A percentile compares a stretch with the other conserved stretches of the same genome.
Evolutionary conservation across 257 asterid species (phyloP).

Genomic region (Capsicum rhomboideum): DNA sequence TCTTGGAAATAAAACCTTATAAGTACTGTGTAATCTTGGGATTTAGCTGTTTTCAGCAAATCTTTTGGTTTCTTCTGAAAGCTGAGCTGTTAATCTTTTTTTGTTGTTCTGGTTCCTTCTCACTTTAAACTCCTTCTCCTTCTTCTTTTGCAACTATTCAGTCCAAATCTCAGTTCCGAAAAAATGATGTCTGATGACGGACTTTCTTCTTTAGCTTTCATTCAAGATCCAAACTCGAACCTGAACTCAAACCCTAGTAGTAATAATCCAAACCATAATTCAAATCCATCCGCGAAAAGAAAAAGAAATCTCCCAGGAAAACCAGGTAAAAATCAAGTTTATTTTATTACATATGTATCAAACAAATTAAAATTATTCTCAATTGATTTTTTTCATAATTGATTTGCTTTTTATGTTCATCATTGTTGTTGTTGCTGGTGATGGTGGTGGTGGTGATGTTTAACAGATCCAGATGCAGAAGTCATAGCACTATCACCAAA

Average conservation of each 20-base stretch:
- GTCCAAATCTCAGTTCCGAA: background rate
- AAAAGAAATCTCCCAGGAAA: constrained; percentile 17
- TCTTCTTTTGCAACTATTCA: background rate
- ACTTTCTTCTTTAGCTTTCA: constrained; percentile 29
- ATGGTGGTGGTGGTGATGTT: background rate
- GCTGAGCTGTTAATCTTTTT: background rate
- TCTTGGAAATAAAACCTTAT: background rate
- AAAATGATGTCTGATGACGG: constrained; percentile 84
- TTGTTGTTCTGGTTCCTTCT: background rate
- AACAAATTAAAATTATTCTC: background rate
- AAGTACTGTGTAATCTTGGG: background rate
- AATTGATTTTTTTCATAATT: background rate
- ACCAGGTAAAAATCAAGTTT: constrained; percentile 1
- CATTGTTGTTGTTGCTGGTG: background rate
- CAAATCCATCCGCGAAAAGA: constrained; percentile 11
- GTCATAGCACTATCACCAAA: constrained; percentile 19
- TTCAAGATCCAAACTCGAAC: constrained; percentile 43
- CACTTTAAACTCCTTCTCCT: background rate
- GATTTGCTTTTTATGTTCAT: background rate
- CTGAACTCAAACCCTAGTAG: constrained; percentile 5
- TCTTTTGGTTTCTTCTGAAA: constrained; percentile 26
- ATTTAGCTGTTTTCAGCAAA: constrained; percentile 44
- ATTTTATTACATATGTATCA: background rate
- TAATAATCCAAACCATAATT: constrained; percentile 4
- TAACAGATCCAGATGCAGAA: constrained; percentile 19